Conservation (phyloP, 2,329 filamentous ascomycete species). For the Canariomyces notabilis region DNA sequence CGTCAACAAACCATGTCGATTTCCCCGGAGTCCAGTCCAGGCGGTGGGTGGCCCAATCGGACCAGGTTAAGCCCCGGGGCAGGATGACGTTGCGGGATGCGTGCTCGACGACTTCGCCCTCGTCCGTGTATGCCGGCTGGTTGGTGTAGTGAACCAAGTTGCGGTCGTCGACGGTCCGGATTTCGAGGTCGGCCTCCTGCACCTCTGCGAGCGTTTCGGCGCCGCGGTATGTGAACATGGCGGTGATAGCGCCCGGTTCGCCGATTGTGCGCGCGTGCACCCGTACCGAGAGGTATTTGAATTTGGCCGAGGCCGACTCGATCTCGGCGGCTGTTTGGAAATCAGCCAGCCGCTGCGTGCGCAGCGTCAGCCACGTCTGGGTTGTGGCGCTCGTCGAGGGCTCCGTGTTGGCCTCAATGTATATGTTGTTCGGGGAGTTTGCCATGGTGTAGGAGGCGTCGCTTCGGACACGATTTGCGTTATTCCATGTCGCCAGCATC, state of each 20-base stretch:
- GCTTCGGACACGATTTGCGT: slow-evolving; percentile 25
- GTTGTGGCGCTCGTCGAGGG: slow-evolving; percentile 29
- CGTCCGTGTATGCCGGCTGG: slow-evolving; percentile 47
- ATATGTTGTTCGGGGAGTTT: slow-evolving; percentile 42
- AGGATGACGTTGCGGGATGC: slow-evolving; percentile 46
- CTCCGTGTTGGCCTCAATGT: slow-evolving; percentile 40
- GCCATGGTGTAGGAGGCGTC: slow-evolving; percentile 34
- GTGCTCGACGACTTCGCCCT: slow-evolving; percentile 39
- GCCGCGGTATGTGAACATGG: slow-evolving; percentile 49
- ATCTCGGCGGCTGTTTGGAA: slow-evolving; percentile 48
- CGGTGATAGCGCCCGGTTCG: slow-evolving; percentile 44
- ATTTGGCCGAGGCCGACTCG: slow-evolving; percentile 34
- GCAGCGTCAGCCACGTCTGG: slow-evolving; percentile 44
- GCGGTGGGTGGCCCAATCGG: slow-evolving; percentile 54
- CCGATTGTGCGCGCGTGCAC: slow-evolving; percentile 49
- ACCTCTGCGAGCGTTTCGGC: slow-evolving; percentile 33
- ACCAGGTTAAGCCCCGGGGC: slow-evolving; percentile 42
- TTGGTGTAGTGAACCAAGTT: slow-evolving; percentile 53
- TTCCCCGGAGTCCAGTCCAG: slow-evolving; percentile 53
- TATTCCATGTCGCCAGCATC: slow-evolving; percentile 39
- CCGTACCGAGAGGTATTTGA: slow-evolving; percentile 41
- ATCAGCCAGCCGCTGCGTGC: slow-evolving; percentile 38
- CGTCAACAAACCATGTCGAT: slow-evolving; percentile 54
- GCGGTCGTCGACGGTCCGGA: slow-evolving; percentile 43
- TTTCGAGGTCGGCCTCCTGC: slow-evolving; percentile 50